Evolutionary conservation across 1,139 yeast genomes (phyloP).

Genomic region (Blastobotrys serpentis): DNA sequence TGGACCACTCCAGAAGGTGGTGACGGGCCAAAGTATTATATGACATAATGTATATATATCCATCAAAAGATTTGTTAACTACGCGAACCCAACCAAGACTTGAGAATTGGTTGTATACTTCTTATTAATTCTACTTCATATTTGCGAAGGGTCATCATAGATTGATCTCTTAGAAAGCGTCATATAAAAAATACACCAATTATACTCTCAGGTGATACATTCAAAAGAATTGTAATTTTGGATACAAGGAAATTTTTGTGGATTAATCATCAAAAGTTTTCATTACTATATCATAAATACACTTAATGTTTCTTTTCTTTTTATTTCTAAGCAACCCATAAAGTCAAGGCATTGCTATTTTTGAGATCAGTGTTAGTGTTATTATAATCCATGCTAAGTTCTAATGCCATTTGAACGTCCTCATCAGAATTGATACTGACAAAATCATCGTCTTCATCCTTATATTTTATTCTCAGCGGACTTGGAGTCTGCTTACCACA

Average conservation of each 20-base stretch:
- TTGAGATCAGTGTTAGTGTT: constrained; percentile 1
- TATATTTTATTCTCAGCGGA: constrained; percentile 64
- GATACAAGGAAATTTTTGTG: background rate
- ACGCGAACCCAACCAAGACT: too few species aligned
- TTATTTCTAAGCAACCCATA: constrained; percentile 19
- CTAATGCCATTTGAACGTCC: constrained; percentile 51
- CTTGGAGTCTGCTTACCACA: constrained; percentile 42
- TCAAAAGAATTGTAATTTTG: too few species aligned
- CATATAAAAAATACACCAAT: too few species aligned
- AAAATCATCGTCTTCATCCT: constrained; percentile 94
- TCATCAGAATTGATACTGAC: constrained; percentile 85
- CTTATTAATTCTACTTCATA: too few species aligned
- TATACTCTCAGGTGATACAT: too few species aligned
- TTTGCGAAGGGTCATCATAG: too few species aligned
- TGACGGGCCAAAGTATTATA: constrained; percentile 91
- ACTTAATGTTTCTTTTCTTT: background rate
- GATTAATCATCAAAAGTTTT: background rate
- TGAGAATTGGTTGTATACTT: too few species aligned
- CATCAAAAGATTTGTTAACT: too few species aligned
- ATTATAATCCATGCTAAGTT: constrained; percentile 21
- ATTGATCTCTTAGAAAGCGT: too few species aligned
- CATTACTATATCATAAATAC: constrained; percentile 1
- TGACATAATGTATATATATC: constrained; percentile 47
- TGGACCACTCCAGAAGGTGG: constrained; percentile 99
- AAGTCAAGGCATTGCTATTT: constrained; percentile 16